Evolutionary conservation across 371 early-diverging fungal species (phyloP), one percentile per base, ranked within the genome.

Genomic region (Rhizomucor pusillus): DNA sequence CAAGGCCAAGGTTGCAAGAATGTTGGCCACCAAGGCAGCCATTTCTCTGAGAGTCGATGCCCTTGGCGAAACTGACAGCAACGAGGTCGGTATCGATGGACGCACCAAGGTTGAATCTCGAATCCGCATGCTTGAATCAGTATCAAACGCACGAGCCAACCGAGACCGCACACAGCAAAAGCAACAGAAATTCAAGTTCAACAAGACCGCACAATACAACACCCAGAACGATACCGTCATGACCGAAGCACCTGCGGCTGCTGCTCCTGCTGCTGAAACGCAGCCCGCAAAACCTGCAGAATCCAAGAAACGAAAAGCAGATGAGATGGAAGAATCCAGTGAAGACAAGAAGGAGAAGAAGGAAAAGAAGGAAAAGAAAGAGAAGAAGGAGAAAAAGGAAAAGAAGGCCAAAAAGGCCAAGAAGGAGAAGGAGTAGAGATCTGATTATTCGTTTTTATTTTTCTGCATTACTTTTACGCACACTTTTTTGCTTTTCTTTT

Each of bases 1-100:
- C 67, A 94, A 93, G 86, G 97, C 96, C 47, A 93, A 94, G 80
- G 85, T 97, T 50, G 92, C 95, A 12, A 88, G 99, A 64, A 82
- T 90, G 69, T 78, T 95, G 37, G 94, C 95, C 41, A 85, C 95
- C 56, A 98, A 98, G 86, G 84, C 95, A 53, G 85, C 98, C 12
- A 57, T 57, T 51, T 50, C 57, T 35, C 87, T 93, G 52, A 89
- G 99, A 69, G 88, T 95, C 35, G 99, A 99, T 80, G 95, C 95
- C 24, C 84, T 97, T 36, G 92, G 94, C 54, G 96, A 97, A 37
- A 70, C 79, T n/a, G 89, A 87, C 18, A 73, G 80, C 3, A 80
- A 90, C 45, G 93, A 92, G 54, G 59, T 95, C 40, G 98, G 97
- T 63, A 79, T 90, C 54, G 88, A 88, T 65, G 79, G 83, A 60